A percentile compares a stretch with the other conserved stretches of the same genome.
These are phyloP conservation scores for Paramyrothecium roridum DNA, from an alignment of 2,329 filamentous ascomycete species.

Conservation along the genomic window DNA sequence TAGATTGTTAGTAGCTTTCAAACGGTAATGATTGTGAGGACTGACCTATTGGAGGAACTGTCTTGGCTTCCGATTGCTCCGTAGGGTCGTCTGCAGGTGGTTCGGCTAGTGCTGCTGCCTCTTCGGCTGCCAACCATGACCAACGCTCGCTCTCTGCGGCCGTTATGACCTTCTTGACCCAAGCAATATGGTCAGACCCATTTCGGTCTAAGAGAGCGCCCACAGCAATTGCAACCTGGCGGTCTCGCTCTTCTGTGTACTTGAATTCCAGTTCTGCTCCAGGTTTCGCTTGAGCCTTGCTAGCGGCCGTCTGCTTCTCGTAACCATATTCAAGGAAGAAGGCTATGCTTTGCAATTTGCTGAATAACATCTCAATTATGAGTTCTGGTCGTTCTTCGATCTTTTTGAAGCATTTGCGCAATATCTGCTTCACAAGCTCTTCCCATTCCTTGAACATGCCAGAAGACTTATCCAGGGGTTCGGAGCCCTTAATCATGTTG, in stretches of 20 bases:
- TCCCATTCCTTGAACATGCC: slow-evolving; percentile 85
- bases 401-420: slow-evolving; percentile 79
- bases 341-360: slow-evolving; percentile 78
- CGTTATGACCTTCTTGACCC: slow-evolving; percentile 71
- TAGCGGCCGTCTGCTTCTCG: slow-evolving; percentile 73
- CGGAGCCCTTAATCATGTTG: slow-evolving; percentile 86
- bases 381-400: slow-evolving; percentile 81
- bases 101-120: slow-evolving; percentile 46
- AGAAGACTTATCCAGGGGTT: slow-evolving; percentile 65
- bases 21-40: background rate
- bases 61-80: slow-evolving; percentile 20
- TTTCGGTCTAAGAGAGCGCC: slow-evolving; percentile 77
- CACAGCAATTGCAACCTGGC: slow-evolving; percentile 77
- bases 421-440: slow-evolving; percentile 79
- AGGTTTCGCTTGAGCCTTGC: slow-evolving; percentile 58
- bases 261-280: slow-evolving; percentile 84
- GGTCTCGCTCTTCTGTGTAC: slow-evolving; percentile 61
- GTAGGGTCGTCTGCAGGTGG: slow-evolving; percentile 26
- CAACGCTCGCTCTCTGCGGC: slow-evolving; percentile 70
- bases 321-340: slow-evolving; percentile 90
- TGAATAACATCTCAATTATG: slow-evolving; percentile 90
- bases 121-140: slow-evolving; percentile 72
- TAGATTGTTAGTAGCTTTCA: slow-evolving; percentile 20
- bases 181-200: slow-evolving; percentile 71
- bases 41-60: slow-evolving; percentile 31